phyloP scores from a whole-genome alignment of 169 alveolate species.

The Plasmodium vinckei region DNA sequence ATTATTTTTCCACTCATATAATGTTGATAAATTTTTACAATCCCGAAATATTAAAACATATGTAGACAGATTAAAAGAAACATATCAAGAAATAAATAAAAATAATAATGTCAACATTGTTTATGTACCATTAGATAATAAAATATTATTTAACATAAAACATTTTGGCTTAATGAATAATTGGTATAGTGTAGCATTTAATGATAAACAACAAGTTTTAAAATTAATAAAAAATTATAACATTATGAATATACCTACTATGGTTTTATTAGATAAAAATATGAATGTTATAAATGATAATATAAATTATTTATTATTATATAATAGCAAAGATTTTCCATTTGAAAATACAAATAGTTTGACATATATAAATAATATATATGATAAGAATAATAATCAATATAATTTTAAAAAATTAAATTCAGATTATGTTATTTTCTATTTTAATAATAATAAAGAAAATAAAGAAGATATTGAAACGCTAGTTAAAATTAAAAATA shows the following conservation, averaged over 20 bases:
- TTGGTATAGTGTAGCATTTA: slow-evolving; percentile 62
- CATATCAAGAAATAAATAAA: slow-evolving; percentile 45
- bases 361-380: slow-evolving; percentile 36
- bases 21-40: slow-evolving; percentile 63
- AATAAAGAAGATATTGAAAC: slow-evolving; percentile 55
- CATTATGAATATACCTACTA: slow-evolving; percentile 69
- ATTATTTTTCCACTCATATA: slow-evolving; percentile 69
- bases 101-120: slow-evolving; percentile 33
- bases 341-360: slow-evolving; percentile 26
- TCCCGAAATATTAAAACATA: slow-evolving; percentile 63
- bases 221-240: slow-evolving; percentile 64
- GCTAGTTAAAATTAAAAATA: slow-evolving; percentile 33
- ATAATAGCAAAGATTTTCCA: slow-evolving; percentile 49
- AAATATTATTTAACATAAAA: slow-evolving; percentile 62
- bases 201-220: slow-evolving; percentile 60
- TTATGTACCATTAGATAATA: slow-evolving; percentile 54
- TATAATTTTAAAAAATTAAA: slow-evolving; percentile 40
- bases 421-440: slow-evolving; percentile 55
- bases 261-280: slow-evolving; percentile 69
- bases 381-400: slow-evolving; percentile 47
- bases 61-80: slow-evolving; percentile 62
- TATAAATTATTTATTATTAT: slow-evolving; percentile 61
- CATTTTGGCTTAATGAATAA: slow-evolving; percentile 62
- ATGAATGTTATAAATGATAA: slow-evolving; percentile 66
- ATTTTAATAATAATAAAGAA: slow-evolving; percentile 54